Evolutionary conservation across 768 basidiomycete species (phyloP).

Genomic region (Boletus reticuloceps): DNA sequence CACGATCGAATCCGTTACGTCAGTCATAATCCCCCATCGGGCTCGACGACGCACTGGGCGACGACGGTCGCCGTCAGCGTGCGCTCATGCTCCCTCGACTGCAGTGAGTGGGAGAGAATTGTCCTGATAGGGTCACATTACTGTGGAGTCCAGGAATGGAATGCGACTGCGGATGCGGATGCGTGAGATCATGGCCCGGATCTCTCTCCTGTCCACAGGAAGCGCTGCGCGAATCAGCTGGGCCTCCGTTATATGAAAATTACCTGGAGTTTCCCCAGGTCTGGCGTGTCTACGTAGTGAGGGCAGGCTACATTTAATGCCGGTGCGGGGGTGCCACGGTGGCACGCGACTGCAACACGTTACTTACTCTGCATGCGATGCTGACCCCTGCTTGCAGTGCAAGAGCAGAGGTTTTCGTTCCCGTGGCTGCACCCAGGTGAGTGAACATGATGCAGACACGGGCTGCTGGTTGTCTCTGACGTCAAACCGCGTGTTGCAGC

Average conservation of each 20-base stretch:
- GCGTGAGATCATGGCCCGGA: constrained; percentile 12
- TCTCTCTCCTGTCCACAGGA: too few relatives aligned
- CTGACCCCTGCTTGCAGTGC: constrained; percentile 42
- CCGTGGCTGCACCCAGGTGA: constrained; percentile 83
- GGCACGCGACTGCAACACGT: constrained; percentile 14
- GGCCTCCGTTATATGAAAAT: constrained; percentile 5
- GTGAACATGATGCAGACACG: constrained; percentile 29
- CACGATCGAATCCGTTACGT: constrained; percentile 23
- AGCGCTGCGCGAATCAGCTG: too few relatives aligned
- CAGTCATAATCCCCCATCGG: constrained; percentile 4
- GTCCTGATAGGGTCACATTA: constrained; percentile 4
- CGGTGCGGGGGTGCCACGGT: constrained; percentile 11
- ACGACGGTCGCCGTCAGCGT: background rate
- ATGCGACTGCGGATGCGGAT: constrained; percentile 1
- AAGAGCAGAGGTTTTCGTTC: constrained; percentile 83
- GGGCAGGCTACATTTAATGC: background rate
- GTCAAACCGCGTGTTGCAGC: constrained; percentile 34
- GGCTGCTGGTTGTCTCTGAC: constrained; percentile 17
- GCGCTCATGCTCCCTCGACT: background rate
- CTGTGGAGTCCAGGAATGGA: constrained; percentile 12
- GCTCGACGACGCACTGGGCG: background rate
- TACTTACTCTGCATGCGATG: constrained; percentile 4
- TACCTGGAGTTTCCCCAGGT: background rate
- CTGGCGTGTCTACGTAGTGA: background rate
- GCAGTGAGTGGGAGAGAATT: background rate